Percentiles rank a stretch among this genome's conserved stretches.
These are phyloP conservation scores for Neonectria ditissima DNA, from an alignment of 2,329 filamentous ascomycete species.

Conservation along the genomic window DNA sequence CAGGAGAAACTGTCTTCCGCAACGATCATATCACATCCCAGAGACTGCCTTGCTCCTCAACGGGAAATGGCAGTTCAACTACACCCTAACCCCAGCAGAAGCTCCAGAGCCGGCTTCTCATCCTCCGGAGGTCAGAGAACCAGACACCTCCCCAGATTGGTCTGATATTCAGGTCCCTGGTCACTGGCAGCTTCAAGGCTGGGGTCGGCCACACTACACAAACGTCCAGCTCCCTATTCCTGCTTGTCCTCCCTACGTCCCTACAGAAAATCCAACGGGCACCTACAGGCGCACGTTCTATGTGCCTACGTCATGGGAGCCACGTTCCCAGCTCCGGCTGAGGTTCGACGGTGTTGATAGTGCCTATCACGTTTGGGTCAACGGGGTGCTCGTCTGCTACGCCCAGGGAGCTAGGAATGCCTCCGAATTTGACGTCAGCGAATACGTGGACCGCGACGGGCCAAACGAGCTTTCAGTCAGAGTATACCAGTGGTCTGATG, in stretches of 20 bases:
- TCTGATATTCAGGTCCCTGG: conserved; percentile 70
- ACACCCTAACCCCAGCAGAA: conserved; percentile 58
- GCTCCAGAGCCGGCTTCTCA: conserved; percentile 52
- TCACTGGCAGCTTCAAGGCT: conserved; percentile 78
- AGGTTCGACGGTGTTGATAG: conserved; percentile 80
- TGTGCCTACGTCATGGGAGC: conserved; percentile 61
- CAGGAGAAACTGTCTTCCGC: conserved; percentile 63
- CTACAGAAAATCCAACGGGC: conserved; percentile 73
- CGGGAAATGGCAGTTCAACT: conserved; percentile 68
- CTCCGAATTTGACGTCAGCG: conserved; percentile 75
- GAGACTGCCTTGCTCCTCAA: conserved; percentile 63
- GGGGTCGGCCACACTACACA: conserved; percentile 75
- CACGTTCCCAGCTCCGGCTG: conserved; percentile 68
- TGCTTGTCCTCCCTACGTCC: conserved; percentile 71
- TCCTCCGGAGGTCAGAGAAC: conserved; percentile 58
- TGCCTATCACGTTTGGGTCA: conserved; percentile 77
- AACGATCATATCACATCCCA: conserved; percentile 65
- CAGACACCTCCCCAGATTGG: conserved; percentile 24
- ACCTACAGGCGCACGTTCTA: conserved; percentile 68
- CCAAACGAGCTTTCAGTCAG: conserved; percentile 69
- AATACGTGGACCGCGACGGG: conserved; percentile 53
- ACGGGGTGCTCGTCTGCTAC: conserved; percentile 73
- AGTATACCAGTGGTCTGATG: conserved; percentile 79
- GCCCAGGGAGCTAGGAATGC: conserved; percentile 76
- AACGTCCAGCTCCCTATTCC: conserved; percentile 76